A percentile compares a stretch with the other conserved stretches of the same genome.
Conservation (phyloP, 2,329 filamentous ascomycete genomes). For the Diaporthe aspalathi region DNA sequence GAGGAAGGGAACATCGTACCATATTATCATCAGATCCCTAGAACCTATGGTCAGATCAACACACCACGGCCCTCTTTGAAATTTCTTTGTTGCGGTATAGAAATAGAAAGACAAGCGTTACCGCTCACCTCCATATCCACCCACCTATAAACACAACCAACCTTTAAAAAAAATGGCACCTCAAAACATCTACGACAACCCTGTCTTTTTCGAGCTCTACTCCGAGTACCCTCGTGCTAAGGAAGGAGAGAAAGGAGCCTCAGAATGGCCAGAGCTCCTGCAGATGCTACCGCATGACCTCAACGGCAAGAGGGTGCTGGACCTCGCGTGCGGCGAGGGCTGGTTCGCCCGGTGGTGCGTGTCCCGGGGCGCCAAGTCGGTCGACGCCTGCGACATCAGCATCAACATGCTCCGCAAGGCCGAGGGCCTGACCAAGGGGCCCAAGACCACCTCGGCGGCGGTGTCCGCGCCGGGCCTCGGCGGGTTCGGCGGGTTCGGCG, state of each 20-base stretch:
- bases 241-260: constrained; percentile 53
- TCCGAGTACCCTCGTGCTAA: constrained; percentile 54
- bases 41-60: constrained; percentile 28
- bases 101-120: constrained; percentile 23
- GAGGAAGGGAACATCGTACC: constrained; percentile 18
- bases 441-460: constrained; percentile 32
- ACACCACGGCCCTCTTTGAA: constrained; percentile 29
- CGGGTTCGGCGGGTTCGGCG: not conserved
- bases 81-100: constrained; percentile 25
- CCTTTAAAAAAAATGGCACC: constrained; percentile 34
- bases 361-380: constrained; percentile 50
- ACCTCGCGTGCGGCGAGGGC: constrained; percentile 60
- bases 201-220: constrained; percentile 57
- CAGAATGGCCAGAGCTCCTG: constrained; percentile 58
- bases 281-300: constrained; percentile 51
- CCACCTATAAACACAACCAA: constrained; percentile 1
- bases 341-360: constrained; percentile 58
- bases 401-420: constrained; percentile 57
- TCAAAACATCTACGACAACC: constrained; percentile 56
- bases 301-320: constrained; percentile 50
- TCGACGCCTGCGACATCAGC: constrained; percentile 56
- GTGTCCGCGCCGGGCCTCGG: constrained; percentile 4
- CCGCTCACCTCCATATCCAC: constrained; percentile 15
- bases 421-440: constrained; percentile 42
- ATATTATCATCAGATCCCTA: constrained; percentile 23